Evolutionary conservation across 2,329 filamentous ascomycete genomes (phyloP).

Genomic region (Anisogramma anomala): DNA sequence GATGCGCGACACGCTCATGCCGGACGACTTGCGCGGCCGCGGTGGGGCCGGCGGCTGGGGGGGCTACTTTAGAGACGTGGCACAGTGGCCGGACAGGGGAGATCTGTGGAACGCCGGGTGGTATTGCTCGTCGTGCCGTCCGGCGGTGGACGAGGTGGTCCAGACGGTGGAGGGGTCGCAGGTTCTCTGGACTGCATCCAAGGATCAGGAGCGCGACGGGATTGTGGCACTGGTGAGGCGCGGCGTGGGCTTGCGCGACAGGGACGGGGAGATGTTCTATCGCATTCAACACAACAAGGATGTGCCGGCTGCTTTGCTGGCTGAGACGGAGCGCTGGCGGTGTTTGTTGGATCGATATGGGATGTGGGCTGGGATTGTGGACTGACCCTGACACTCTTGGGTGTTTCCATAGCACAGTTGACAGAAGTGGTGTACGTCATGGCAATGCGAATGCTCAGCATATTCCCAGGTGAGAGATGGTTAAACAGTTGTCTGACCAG

Average conservation of each 20-base stretch:
- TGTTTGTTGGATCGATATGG: constrained; percentile 37
- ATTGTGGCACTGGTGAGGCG: constrained; percentile 40
- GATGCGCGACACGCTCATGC: constrained; percentile 34
- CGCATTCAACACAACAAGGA: constrained; percentile 40
- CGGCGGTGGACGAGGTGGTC: constrained; percentile 41
- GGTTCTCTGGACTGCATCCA: constrained; percentile 36
- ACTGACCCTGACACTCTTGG: constrained; percentile 25
- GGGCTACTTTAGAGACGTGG: constrained; percentile 21
- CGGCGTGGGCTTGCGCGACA: constrained; percentile 44
- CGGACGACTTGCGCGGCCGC: constrained; percentile 40
- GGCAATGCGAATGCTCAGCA: too few species aligned
- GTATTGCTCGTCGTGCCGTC: constrained; percentile 53
- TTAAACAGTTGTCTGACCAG: too few species aligned
- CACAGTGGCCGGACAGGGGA: constrained; percentile 30
- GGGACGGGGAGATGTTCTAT: constrained; percentile 34
- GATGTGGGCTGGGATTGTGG: constrained; percentile 34
- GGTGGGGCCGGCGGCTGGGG: constrained; percentile 25
- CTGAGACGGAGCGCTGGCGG: constrained; percentile 28
- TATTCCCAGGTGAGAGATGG: too few species aligned
- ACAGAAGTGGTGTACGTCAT: too few species aligned
- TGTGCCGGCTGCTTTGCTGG: constrained; percentile 36
- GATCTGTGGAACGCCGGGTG: constrained; percentile 41
- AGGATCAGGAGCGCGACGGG: constrained; percentile 34
- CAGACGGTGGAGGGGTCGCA: constrained; percentile 48
- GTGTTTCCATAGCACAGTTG: too few species aligned